phyloP scores from a whole-genome alignment of 257 asterid species.

The Forsythia suspensa region DNA sequence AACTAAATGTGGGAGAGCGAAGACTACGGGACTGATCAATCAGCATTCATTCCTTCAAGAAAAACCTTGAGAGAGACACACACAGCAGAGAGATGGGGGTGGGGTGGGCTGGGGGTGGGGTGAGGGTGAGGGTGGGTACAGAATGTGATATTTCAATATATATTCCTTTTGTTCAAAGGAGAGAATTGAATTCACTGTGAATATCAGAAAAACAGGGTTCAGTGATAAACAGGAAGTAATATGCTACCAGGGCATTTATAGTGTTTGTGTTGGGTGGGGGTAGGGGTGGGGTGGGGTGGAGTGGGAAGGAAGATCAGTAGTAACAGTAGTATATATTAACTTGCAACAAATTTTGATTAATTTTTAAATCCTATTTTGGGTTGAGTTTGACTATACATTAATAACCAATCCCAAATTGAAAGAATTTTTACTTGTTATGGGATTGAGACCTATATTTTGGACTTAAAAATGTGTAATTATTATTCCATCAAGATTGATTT shows the following conservation, averaged over 20 bases:
- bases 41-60: constrained; percentile 42
- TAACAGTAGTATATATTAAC: not conserved
- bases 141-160: constrained; percentile 10
- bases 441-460: not conserved
- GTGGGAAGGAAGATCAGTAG: not conserved
- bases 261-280: not conserved
- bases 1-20: constrained; percentile 27
- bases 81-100: not conserved
- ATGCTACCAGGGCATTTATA: not conserved
- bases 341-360: not conserved
- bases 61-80: not conserved
- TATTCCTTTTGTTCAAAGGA: constrained; percentile 14
- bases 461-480: not conserved
- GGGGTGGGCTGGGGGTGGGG: not conserved
- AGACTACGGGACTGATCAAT: constrained; percentile 36
- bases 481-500: not conserved
- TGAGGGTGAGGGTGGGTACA: not conserved
- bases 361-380: not conserved
- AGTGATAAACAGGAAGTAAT: not conserved
- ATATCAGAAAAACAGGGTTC: not conserved
- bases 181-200: constrained; percentile 5
- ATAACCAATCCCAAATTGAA: not conserved
- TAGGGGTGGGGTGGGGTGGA: not conserved
- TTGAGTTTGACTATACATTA: not conserved
- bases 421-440: not conserved